A percentile compares a stretch with the other conserved stretches of the same genome.
These are phyloP conservation scores for Fusarium liriodendri DNA, from an alignment of 2,329 filamentous ascomycete genomes.

Conservation along the genomic window DNA sequence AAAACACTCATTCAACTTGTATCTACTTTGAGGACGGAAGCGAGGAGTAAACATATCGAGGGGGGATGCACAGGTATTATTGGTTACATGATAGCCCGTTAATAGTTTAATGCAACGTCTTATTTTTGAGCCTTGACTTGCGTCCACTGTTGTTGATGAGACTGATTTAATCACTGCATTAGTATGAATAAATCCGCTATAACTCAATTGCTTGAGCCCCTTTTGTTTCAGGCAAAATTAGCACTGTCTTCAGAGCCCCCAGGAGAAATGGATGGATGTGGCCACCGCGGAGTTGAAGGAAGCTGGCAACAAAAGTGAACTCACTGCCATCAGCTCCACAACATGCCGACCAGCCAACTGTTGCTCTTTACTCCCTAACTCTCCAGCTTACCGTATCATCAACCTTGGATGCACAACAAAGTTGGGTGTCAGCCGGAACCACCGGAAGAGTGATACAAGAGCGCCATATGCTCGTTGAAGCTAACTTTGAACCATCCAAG, in stretches of 20 bases:
- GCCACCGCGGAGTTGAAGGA: neutral
- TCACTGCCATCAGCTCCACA: neutral
- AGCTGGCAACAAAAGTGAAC: neutral
- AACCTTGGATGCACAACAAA: neutral
- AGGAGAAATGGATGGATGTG: neutral
- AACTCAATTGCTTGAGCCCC: neutral
- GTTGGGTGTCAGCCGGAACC: neutral
- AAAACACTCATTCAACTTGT: neutral
- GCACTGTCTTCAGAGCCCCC: neutral
- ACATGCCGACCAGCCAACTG: neutral
- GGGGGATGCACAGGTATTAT: neutral
- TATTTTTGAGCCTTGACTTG: neutral
- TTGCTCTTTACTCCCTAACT: neutral
- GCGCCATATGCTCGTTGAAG: neutral
- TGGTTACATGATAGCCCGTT: neutral
- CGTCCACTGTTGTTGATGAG: neutral
- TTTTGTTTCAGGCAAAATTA: accelerated
- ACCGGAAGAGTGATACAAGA: neutral
- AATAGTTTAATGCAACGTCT: neutral
- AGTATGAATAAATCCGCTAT: neutral
- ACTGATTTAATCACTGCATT: neutral
- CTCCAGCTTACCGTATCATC: neutral
- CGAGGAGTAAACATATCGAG: neutral
- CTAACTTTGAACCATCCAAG: neutral
- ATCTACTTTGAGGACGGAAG: neutral